A percentile compares a stretch with the other conserved stretches of the same genome.
Conservation (phyloP, 352 stramenopile species). For the Phytophthora pisi region DNA sequence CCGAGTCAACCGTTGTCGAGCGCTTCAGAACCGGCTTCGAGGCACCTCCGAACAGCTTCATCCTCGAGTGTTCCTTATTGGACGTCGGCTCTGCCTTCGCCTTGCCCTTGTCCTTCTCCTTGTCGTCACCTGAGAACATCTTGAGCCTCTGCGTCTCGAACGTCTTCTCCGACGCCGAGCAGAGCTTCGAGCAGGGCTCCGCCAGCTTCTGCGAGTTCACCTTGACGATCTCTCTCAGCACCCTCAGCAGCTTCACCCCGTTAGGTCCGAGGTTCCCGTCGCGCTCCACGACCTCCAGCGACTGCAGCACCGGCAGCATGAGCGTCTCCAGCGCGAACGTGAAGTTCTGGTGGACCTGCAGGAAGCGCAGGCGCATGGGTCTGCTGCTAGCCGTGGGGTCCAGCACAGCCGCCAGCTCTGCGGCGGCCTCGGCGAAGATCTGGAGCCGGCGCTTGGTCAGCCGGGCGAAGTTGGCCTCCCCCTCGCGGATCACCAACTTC, state of each 20-base stretch:
- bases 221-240: conserved; percentile 46
- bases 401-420: conserved; percentile 56
- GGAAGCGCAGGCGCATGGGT: conserved; percentile 50
- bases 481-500: conserved; percentile 77
- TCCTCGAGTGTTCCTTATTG: conserved; percentile 1
- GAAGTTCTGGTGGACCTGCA: conserved; percentile 74
- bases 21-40: conserved; percentile 30
- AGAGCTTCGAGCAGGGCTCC: conserved; percentile 48
- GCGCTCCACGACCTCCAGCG: conserved; percentile 60
- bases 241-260: conserved; percentile 47
- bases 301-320: conserved; percentile 59
- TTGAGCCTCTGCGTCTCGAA: conserved; percentile 59
- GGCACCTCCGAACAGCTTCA: conserved; percentile 28
- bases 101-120: conserved; percentile 8
- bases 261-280: conserved; percentile 48
- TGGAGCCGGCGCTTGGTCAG: conserved; percentile 72
- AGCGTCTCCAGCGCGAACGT: conserved; percentile 70
- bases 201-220: conserved; percentile 44
- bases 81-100: conserved; percentile 7
- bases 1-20: conserved; percentile 37
- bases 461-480: conserved; percentile 76
- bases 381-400: conserved; percentile 25
- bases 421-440: conserved; percentile 66
- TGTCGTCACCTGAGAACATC: conserved; percentile 38
- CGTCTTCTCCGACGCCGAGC: conserved; percentile 42